Conservation (phyloP, 345 rosid species). For the Gossypium australe region DNA sequence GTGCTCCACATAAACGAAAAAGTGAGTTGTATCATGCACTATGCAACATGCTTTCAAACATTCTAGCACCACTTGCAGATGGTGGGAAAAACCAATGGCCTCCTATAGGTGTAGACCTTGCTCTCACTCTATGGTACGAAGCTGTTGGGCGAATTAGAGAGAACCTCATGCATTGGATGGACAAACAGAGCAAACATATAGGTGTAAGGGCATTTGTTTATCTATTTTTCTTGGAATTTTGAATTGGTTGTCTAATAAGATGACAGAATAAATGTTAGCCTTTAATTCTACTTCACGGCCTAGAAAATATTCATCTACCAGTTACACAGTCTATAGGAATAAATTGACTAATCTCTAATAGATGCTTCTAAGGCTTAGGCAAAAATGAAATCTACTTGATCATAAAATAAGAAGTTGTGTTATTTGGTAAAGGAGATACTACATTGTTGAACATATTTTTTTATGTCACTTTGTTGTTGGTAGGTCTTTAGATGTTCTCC, state of each 20-base stretch:
- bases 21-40: constrained; percentile 97
- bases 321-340: not conserved
- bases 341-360: not conserved
- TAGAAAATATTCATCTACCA: not conserved
- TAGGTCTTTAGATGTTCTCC: not conserved
- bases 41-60: constrained; percentile 95
- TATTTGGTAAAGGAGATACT: not conserved
- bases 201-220: constrained; percentile 50
- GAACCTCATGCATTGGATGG: constrained; percentile 93
- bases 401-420: not conserved
- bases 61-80: constrained; percentile 92
- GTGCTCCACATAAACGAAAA: constrained; percentile 84
- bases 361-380: not conserved
- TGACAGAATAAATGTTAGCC: not conserved
- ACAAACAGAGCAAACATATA: constrained; percentile 95
- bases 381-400: not conserved
- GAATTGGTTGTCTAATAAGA: not conserved
- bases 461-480: not conserved
- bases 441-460: not conserved
- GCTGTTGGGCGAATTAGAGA: constrained; percentile 90
- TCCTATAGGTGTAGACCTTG: constrained; percentile 86
- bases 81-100: constrained; percentile 98
- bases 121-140: constrained; percentile 89
- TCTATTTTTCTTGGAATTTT: not conserved
- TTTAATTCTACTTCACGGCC: not conserved